Evolutionary conservation across 2,329 filamentous ascomycete species (phyloP).

Genomic region (Penicillium sp.): DNA sequence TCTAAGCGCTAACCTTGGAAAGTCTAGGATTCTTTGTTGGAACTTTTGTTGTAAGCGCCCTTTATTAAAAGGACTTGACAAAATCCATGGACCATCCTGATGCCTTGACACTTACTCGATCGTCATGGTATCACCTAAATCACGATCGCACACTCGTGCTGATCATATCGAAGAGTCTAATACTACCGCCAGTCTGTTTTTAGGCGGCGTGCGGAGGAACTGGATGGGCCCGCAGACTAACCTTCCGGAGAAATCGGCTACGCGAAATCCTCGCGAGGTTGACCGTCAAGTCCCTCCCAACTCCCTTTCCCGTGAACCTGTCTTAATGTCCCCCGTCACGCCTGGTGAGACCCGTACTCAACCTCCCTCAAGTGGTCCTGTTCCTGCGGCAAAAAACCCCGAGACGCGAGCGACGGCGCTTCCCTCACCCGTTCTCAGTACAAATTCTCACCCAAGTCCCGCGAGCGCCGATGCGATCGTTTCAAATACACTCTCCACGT

Average conservation of each 20-base stretch:
- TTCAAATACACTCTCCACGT: neutral
- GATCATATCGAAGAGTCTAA: slow-evolving; percentile 34
- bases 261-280: neutral
- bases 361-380: neutral
- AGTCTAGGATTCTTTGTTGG: neutral
- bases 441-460: slow-evolving; percentile 29
- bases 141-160: slow-evolving; percentile 7
- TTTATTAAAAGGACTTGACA: neutral
- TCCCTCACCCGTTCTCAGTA: slow-evolving; percentile 33
- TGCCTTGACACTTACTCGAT: neutral
- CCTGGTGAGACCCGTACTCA: slow-evolving; percentile 12
- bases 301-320: neutral
- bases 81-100: neutral
- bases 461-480: slow-evolving; percentile 11
- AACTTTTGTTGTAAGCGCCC: neutral
- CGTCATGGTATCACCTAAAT: slow-evolving; percentile 10
- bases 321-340: slow-evolving; percentile 24
- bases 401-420: slow-evolving; percentile 18
- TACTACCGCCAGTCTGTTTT: slow-evolving; percentile 41
- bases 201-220: slow-evolving; percentile 37
- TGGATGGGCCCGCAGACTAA: slow-evolving; percentile 35
- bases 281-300: neutral
- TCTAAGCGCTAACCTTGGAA: neutral
- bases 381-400: slow-evolving; percentile 6
- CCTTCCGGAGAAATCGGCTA: neutral